Evolutionary conservation across 2,329 filamentous ascomycete genomes (phyloP).

Genomic region (Colletotrichum sp.): DNA sequence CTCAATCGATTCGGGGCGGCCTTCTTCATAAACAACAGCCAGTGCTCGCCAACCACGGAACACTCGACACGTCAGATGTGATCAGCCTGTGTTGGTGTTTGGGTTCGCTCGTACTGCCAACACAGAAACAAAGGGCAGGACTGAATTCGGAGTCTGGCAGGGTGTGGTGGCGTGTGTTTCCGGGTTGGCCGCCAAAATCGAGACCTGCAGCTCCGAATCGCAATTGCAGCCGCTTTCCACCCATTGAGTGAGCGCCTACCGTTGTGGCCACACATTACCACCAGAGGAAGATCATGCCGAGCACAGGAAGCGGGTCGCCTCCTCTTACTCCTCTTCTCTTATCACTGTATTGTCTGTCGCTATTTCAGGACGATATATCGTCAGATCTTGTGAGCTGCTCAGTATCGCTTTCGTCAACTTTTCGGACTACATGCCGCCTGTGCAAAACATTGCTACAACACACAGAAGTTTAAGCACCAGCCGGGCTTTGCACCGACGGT

Average conservation of each 20-base stretch:
- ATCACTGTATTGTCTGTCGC: not conserved
- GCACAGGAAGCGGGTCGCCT: not conserved
- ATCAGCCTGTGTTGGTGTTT: not conserved
- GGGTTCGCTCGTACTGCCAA: conserved; percentile 7
- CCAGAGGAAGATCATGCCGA: not conserved
- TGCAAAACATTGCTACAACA: not conserved
- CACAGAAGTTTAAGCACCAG: not conserved
- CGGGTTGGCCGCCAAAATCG: conserved; percentile 14
- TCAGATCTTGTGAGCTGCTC: not conserved
- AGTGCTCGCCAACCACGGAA: not conserved
- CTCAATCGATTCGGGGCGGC: not conserved
- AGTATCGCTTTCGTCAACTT: not conserved
- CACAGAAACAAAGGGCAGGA: not conserved
- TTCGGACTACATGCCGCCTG: not conserved
- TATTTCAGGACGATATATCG: not conserved
- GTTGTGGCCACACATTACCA: not conserved
- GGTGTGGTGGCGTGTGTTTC: conserved; percentile 17
- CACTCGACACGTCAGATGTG: conserved; percentile 16
- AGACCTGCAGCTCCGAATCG: conserved; percentile 22
- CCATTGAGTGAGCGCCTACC: conserved; percentile 1
- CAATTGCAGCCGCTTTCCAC: conserved; percentile 15
- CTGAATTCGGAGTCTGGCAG: not conserved
- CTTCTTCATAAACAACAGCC: not conserved
- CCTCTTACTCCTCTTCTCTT: not conserved
- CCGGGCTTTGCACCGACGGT: not conserved